These are phyloP conservation scores for Dianthus caryophyllus DNA, from an alignment of 148 eudicot genomes.

Conservation along the genomic window DNA sequence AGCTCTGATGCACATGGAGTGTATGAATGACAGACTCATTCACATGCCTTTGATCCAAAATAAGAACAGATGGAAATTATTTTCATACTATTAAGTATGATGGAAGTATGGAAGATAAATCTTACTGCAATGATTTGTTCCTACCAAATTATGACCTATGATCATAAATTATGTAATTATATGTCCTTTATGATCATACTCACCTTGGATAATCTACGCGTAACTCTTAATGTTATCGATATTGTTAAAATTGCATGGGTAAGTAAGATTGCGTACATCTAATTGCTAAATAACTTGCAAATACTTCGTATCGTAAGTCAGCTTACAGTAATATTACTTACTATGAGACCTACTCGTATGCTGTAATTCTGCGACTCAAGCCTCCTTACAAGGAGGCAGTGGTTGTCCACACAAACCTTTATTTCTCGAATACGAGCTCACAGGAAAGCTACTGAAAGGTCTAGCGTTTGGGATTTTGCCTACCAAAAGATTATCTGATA, in stretches of 20 bases:
- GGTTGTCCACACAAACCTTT: conserved; percentile 49
- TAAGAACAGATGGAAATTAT: conserved; percentile 5
- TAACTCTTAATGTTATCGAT: too few species aligned
- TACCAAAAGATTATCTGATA: conserved; percentile 43
- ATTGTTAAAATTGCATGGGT: too few species aligned
- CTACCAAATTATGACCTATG: not conserved
- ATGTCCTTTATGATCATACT: not conserved
- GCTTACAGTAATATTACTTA: too few species aligned
- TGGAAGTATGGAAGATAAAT: conserved; percentile 2
- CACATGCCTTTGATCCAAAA: conserved; percentile 23
- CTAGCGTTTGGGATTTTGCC: conserved; percentile 48
- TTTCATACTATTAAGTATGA: conserved; percentile 6
- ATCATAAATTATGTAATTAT: conserved; percentile 4
- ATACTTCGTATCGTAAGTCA: too few species aligned
- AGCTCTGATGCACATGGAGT: conserved; percentile 28
- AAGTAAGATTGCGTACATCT: too few species aligned
- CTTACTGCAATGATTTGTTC: conserved; percentile 22
- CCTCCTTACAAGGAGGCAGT: conserved; percentile 38
- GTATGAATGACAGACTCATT: conserved; percentile 19
- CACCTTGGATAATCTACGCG: too few species aligned
- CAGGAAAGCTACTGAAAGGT: conserved; percentile 46
- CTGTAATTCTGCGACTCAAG: conserved; percentile 15
- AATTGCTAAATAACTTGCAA: too few species aligned
- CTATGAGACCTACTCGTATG: not conserved
- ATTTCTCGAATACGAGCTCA: conserved; percentile 45